Conservation (phyloP, 805 yeast species). For the Wickerhamiella shivajii region DNA sequence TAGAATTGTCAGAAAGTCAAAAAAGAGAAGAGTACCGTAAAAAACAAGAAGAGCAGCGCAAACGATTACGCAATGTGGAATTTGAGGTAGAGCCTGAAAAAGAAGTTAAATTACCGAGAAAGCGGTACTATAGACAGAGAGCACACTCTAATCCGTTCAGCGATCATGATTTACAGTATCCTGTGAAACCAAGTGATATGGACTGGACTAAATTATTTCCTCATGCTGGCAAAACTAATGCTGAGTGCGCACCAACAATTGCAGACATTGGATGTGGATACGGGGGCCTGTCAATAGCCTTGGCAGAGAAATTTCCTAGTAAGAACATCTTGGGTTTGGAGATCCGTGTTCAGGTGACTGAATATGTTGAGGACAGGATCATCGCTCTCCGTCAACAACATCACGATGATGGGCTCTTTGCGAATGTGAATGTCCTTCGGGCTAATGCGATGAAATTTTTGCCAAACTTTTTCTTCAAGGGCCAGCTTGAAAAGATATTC, state of each 20-base stretch:
- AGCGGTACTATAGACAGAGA: conserved; percentile 84
- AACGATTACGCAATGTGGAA: conserved; percentile 33
- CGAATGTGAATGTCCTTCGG: conserved; percentile 77
- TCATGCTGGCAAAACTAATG: conserved; percentile 27
- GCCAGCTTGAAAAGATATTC: conserved; percentile 79
- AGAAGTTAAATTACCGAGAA: conserved; percentile 45
- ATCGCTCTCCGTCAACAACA: conserved; percentile 64
- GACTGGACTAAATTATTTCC: conserved; percentile 77
- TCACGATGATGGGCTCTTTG: conserved; percentile 35
- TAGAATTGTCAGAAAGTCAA: conserved; percentile 15
- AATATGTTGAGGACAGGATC: conserved; percentile 90
- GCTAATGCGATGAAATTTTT: conserved; percentile 96
- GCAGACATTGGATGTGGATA: conserved; percentile 98
- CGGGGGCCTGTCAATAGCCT: conserved; percentile 75
- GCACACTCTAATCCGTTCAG: conserved; percentile 97
- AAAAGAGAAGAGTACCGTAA: conserved; percentile 26
- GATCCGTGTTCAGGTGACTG: conserved; percentile 93
- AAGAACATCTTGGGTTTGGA: conserved; percentile 85
- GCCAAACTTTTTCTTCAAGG: conserved; percentile 80
- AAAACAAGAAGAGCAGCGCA: conserved; percentile 35
- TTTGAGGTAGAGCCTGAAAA: conserved; percentile 24
- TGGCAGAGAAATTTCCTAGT: conserved; percentile 65
- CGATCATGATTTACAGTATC: conserved; percentile 86
- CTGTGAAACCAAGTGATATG: conserved; percentile 67
- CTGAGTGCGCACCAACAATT: conserved; percentile 44